Evolutionary conservation across 768 basidiomycete species (phyloP), one percentile per base, ranked within the genome.

Genomic region (Tricholoma furcatifolium): DNA sequence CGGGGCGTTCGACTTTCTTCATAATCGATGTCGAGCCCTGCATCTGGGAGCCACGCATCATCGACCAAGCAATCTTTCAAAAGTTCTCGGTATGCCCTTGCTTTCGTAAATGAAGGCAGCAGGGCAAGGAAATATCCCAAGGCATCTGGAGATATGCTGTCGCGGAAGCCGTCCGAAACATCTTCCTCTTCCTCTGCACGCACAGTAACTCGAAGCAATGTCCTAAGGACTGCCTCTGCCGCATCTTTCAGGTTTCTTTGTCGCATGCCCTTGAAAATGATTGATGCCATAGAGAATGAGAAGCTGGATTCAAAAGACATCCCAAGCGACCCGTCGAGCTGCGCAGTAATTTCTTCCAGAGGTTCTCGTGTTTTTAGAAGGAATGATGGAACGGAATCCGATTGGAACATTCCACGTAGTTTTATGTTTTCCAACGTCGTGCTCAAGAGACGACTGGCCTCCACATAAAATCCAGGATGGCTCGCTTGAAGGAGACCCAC

Each of bases 191-290:
- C 60, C 40, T 73, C 63, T 17, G 77, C 70, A 18, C 74, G 71
- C 46, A 82, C 75, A 31, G 87, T 87, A 35, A 88, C 78, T 27
- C 73, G 68, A 11, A 93, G 71, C 15, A 92, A 70, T 24, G 77
- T 84, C 58, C 85, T 76, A 12, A 93, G 72, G 14, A 81, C 78
- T 3, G 72, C 73, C 57, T 82, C 80, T 2, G 88, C 84, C 11
- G 82, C 76, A 6, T 82, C 81, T 47, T 73, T 81, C 57, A 91
- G 76, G 3, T 76, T 74, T 2, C 82, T 76, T 59, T 86, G 84
- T 21, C 93, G 83, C 50, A 93, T 70, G 36, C 92, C 93, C 64
- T 94, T 93, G 79, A 93, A 91, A 43, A 96, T 82, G 58, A 92
- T 79, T 0, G 90, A 76, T 1, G 91, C 85, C 17, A 97, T 69